These are phyloP conservation scores for Peronospora belbahrii DNA, from an alignment of 352 stramenopile genomes.

Conservation along the genomic window DNA sequence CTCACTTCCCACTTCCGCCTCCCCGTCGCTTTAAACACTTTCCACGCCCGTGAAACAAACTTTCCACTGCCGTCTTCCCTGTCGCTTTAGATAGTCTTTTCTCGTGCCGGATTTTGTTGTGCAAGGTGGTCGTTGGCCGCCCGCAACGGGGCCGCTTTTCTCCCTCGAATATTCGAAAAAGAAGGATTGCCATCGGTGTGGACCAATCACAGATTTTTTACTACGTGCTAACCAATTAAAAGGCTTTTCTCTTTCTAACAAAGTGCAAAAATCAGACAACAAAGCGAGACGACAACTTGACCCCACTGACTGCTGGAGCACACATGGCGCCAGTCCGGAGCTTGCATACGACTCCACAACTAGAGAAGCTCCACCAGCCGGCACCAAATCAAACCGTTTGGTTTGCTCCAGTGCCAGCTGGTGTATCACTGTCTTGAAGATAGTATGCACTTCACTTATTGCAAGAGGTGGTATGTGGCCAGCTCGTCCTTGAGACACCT, in stretches of 20 bases:
- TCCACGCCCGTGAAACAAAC: too few relatives aligned
- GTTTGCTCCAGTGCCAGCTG: conserved; percentile 1
- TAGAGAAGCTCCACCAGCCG: conserved; percentile 7
- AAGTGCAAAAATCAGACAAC: conserved; percentile 15
- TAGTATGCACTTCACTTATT: conserved; percentile 1
- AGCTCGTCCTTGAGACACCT: conserved; percentile 13
- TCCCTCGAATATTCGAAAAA: conserved; percentile 29
- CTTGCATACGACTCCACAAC: conserved; percentile 16
- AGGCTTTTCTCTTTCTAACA: neutral
- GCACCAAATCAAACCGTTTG: conserved; percentile 2
- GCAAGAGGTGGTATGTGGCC: conserved; percentile 1
- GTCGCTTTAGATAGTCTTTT: conserved; percentile 9
- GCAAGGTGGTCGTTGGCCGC: conserved; percentile 10
- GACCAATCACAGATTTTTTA: conserved; percentile 22
- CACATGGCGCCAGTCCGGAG: conserved; percentile 17
- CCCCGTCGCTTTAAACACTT: too few relatives aligned
- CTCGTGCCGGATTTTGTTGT: conserved; percentile 22
- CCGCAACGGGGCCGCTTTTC: conserved; percentile 5
- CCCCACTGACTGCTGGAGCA: neutral
- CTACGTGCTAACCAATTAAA: conserved; percentile 4
- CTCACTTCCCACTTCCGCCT: conserved; percentile 1
- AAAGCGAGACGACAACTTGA: conserved; percentile 9
- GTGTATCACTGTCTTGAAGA: neutral
- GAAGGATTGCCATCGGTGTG: conserved; percentile 4
- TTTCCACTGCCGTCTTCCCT: conserved; percentile 1